Percentiles rank a stretch among this genome's conserved stretches.
These are phyloP conservation scores for Exophiala spinifera DNA, from an alignment of 2,329 filamentous ascomycete genomes.

Conservation along the genomic window DNA sequence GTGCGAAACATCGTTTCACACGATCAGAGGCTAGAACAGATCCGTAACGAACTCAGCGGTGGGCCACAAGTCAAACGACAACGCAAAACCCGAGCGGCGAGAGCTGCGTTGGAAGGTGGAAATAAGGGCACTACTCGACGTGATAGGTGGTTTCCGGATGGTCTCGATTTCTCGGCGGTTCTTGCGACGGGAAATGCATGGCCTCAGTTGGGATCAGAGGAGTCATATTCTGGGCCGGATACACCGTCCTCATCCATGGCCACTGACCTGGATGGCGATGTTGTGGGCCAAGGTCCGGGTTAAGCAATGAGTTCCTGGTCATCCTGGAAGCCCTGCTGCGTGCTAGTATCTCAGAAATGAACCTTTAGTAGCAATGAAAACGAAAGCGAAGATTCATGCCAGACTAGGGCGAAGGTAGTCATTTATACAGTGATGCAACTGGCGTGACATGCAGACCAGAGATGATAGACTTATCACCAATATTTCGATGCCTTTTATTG, in stretches of 20 bases:
- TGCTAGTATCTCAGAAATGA: too few relatives aligned
- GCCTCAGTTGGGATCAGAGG: conserved; percentile 35
- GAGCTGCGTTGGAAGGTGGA: conserved; percentile 74
- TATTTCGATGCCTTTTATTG: too few relatives aligned
- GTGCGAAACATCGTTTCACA: conserved; percentile 79
- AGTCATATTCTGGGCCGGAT: neutral
- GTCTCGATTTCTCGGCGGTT: conserved; percentile 59
- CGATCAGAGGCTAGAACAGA: conserved; percentile 67
- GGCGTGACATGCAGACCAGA: too few relatives aligned
- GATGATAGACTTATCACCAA: too few relatives aligned
- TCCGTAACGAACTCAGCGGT: conserved; percentile 60
- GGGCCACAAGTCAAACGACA: conserved; percentile 61
- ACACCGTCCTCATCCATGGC: conserved; percentile 9
- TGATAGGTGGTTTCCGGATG: conserved; percentile 68
- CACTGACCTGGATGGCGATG: neutral
- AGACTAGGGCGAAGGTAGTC: too few relatives aligned
- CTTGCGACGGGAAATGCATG: conserved; percentile 58
- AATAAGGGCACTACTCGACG: conserved; percentile 63
- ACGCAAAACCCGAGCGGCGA: conserved; percentile 70
- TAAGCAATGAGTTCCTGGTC: too few relatives aligned
- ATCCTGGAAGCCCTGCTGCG: too few relatives aligned
- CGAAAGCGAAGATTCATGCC: too few relatives aligned
- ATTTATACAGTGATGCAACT: too few relatives aligned
- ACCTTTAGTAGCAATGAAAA: too few relatives aligned
- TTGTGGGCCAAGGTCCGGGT: too few relatives aligned